Conservation (phyloP, 257 asterid species). For the Ehretia macrophylla region DNA sequence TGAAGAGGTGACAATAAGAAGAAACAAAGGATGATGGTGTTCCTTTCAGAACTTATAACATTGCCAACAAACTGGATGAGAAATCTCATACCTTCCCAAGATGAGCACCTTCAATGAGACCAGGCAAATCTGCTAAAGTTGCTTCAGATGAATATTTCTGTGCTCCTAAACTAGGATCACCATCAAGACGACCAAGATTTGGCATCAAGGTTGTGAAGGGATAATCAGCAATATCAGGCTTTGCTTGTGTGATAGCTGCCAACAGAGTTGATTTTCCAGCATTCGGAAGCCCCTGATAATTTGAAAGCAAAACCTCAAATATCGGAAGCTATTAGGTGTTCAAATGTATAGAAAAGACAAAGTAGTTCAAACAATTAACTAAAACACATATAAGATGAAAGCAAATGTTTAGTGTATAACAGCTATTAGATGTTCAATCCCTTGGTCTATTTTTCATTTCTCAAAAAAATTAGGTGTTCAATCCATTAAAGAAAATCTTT, state of each 20-base stretch:
- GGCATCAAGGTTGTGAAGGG: slow-evolving; percentile 99
- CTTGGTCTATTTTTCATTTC: no score
- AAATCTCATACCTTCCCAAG: slow-evolving; percentile 71
- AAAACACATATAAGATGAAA: no score
- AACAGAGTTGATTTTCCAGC: slow-evolving; percentile 94
- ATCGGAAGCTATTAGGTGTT: background rate
- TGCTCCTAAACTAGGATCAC: slow-evolving; percentile 87
- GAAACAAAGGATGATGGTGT: background rate
- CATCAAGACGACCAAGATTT: slow-evolving; percentile 89
- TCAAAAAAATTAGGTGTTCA: no score
- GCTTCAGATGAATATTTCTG: slow-evolving; percentile 84
- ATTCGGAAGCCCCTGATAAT: slow-evolving; percentile 88
- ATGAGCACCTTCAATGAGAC: slow-evolving; percentile 99
- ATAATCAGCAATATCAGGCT: slow-evolving; percentile 96
- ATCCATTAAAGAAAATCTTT: no score
- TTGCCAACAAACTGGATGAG: background rate
- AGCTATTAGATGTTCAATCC: no score
- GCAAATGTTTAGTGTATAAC: no score
- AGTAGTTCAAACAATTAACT: no score
- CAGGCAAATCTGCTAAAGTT: slow-evolving; percentile 95
- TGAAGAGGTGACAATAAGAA: no score
- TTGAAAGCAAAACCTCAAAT: slow-evolving; percentile 7
- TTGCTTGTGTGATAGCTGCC: slow-evolving; percentile 85
- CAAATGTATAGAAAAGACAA: no score
- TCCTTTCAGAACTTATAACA: slow-evolving; percentile 1